Evolutionary conservation across 331 rosid species (phyloP).

Genomic region (Ulmus americana): DNA sequence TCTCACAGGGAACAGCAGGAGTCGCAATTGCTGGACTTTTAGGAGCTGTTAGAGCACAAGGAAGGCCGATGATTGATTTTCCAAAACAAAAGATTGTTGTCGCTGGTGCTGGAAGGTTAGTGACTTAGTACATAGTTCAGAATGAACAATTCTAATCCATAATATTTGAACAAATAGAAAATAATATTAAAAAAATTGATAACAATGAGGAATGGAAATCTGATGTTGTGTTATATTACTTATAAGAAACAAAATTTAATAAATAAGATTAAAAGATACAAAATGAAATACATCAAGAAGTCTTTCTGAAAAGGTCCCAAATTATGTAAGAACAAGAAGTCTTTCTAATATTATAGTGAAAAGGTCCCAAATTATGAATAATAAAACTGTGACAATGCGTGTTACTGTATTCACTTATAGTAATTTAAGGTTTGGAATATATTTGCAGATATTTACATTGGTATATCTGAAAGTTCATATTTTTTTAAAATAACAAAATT

Average conservation of each 20-base stretch:
- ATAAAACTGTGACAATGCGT: too few species aligned
- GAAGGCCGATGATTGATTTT: constrained; percentile 95
- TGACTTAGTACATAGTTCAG: constrained; percentile 4
- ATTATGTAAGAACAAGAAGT: too few species aligned
- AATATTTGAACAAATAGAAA: background rate
- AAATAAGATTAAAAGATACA: background rate
- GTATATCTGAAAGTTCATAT: background rate
- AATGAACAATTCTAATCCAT: background rate
- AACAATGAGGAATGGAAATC: background rate
- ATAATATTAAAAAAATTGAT: background rate
- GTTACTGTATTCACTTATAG: background rate
- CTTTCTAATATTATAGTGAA: too few species aligned
- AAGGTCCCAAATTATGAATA: too few species aligned
- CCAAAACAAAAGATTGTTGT: constrained; percentile 97
- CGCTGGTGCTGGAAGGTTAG: constrained; percentile 99
- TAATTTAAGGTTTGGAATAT: background rate
- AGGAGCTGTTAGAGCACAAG: constrained; percentile 99
- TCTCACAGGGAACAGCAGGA: constrained; percentile 89
- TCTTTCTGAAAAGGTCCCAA: background rate
- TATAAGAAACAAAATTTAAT: background rate
- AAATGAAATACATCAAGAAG: background rate
- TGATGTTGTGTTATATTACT: background rate
- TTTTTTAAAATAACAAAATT: too few species aligned
- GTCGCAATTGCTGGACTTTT: constrained; percentile 97
- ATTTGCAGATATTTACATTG: background rate